Evolutionary conservation across 2,329 filamentous ascomycete genomes (phyloP).

Genomic region (Colletotrichum higginsianum): DNA sequence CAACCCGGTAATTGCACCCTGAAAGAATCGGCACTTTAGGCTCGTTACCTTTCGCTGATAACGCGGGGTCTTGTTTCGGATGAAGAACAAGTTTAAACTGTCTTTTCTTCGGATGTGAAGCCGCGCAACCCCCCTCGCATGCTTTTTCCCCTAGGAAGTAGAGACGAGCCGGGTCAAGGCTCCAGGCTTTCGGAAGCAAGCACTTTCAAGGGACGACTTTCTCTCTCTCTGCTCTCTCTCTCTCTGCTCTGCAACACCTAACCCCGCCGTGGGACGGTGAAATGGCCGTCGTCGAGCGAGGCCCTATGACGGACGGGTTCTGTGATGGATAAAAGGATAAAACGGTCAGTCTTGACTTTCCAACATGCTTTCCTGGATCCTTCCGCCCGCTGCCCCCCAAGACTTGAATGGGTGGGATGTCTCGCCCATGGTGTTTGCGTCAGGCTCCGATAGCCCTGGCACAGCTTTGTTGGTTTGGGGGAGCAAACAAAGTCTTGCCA

Average conservation of each 20-base stretch:
- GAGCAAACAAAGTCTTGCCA: conserved; percentile 15
- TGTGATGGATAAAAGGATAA: conserved; percentile 1
- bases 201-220: conserved; percentile 5
- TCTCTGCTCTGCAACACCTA: too few relatives aligned
- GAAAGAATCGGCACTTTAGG: conserved; percentile 9
- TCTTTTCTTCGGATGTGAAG: conserved; percentile 26
- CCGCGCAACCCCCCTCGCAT: conserved; percentile 20
- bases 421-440: too few relatives aligned
- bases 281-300: neutral
- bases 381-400: conserved; percentile 8
- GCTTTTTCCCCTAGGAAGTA: neutral
- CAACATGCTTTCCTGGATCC: conserved; percentile 24
- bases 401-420: conserved; percentile 10
- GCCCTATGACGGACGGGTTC: conserved; percentile 9
- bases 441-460: neutral
- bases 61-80: conserved; percentile 39
- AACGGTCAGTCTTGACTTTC: conserved; percentile 25
- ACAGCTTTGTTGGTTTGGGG: conserved; percentile 10
- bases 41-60: conserved; percentile 37
- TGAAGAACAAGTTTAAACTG: conserved; percentile 22
- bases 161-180: conserved; percentile 16
- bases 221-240: too few relatives aligned
- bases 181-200: conserved; percentile 13
- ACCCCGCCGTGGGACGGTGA: too few relatives aligned
- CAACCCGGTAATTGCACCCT: conserved; percentile 1